These are phyloP conservation scores for Aurinia saxatilis DNA, from an alignment of 345 rosid genomes.

Conservation along the genomic window DNA sequence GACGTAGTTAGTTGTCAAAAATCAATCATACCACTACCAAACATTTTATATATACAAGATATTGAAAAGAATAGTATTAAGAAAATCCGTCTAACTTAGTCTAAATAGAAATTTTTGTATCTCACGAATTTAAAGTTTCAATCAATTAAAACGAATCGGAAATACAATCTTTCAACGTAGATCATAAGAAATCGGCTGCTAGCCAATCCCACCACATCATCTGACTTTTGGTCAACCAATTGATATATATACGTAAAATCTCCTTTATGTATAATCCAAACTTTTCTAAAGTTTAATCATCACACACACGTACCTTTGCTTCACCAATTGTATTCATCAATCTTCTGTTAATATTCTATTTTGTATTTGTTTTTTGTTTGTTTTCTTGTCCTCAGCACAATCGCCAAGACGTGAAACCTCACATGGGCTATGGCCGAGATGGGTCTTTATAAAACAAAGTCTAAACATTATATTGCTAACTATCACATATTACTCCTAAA, in stretches of 20 bases:
- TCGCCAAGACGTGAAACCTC: slow-evolving; percentile 27
- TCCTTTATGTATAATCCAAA: slow-evolving; percentile 12
- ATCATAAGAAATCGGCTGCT: slow-evolving; percentile 35
- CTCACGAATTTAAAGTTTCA: not conserved
- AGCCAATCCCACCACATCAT: slow-evolving; percentile 16
- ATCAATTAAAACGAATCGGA: not conserved
- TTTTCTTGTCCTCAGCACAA: slow-evolving; percentile 18
- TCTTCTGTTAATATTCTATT: not conserved
- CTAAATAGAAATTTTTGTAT: not conserved
- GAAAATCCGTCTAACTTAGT: not conserved
- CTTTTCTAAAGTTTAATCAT: slow-evolving; percentile 8
- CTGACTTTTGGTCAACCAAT: slow-evolving; percentile 18
- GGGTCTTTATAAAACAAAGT: slow-evolving; percentile 20
- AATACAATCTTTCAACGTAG: slow-evolving; percentile 26
- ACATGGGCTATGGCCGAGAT: slow-evolving; percentile 27
- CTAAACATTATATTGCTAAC: not conserved
- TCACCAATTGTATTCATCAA: slow-evolving; percentile 8
- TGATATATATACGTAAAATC: slow-evolving; percentile 1
- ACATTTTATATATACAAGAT: too few species aligned
- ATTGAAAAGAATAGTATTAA: not conserved
- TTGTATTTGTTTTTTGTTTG: not conserved
- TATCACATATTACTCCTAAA: not conserved
- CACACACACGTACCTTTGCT: slow-evolving; percentile 10
- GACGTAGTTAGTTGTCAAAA: too few species aligned
- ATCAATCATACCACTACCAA: not conserved